phyloP scores from a whole-genome alignment of 2,329 filamentous ascomycete species.

The Calonectria ilicicola region DNA sequence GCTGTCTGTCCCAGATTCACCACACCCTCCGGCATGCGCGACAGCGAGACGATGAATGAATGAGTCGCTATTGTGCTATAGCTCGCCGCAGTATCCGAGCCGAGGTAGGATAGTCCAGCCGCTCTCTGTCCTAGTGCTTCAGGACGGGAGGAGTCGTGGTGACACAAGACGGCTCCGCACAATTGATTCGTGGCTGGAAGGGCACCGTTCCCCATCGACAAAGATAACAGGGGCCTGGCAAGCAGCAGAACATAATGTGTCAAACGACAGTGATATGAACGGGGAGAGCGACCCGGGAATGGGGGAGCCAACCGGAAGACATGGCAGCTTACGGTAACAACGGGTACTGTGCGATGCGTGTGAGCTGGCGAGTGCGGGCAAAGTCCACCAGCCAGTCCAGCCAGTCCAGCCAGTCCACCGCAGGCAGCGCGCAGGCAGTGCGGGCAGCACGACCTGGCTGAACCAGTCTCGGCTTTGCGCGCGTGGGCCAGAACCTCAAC shows the following conservation, averaged over 20 bases:
- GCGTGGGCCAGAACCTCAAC: slow-evolving; percentile 3
- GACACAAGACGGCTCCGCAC: neutral
- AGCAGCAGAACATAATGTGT: neutral
- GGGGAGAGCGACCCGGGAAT: slow-evolving; percentile 9
- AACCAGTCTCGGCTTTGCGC: slow-evolving; percentile 4
- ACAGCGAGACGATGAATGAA: neutral
- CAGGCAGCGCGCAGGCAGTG: neutral
- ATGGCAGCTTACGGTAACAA: slow-evolving; percentile 12
- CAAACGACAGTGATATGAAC: neutral
- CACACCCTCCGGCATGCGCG: slow-evolving; percentile 6
- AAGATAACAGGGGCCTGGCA: neutral
- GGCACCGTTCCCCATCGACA: slow-evolving; percentile 1
- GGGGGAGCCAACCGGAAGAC: slow-evolving; percentile 23
- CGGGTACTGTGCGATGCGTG: slow-evolving; percentile 2
- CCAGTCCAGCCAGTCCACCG: no score
- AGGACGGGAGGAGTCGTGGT: neutral
- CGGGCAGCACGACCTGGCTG: neutral
- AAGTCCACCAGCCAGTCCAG: no score
- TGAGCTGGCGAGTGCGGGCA: neutral
- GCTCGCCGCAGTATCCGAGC: neutral
- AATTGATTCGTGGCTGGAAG: neutral
- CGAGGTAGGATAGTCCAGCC: neutral
- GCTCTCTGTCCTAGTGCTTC: neutral
- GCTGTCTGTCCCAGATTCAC: neutral
- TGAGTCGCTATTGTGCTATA: neutral